phyloP scores from a whole-genome alignment of 345 rosid species.

The Balakata baccata region DNA sequence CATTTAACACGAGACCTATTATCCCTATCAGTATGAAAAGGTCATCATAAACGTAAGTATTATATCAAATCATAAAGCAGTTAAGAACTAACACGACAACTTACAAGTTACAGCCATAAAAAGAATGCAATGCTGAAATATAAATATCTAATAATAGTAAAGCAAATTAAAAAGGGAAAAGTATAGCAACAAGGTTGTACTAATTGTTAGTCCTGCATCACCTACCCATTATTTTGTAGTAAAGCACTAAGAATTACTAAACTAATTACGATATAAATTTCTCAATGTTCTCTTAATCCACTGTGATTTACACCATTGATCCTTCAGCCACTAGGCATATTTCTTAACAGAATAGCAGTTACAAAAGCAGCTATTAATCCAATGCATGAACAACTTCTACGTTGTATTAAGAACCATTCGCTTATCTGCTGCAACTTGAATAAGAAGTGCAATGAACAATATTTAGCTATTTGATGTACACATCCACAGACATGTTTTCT shows the following conservation, averaged over 20 bases:
- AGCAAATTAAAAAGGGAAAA: not conserved
- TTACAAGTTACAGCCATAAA: not conserved
- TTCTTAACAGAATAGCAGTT: not conserved
- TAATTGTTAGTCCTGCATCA: not conserved
- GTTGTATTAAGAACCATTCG: not conserved
- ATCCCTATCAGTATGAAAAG: constrained; percentile 17
- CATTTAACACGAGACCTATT: constrained; percentile 70
- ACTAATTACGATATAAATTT: not conserved
- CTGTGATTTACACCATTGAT: not conserved
- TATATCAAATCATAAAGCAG: not conserved
- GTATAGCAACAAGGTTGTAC: not conserved
- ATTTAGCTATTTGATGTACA: not conserved
- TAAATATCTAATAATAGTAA: not conserved
- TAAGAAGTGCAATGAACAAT: not conserved
- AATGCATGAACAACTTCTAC: not conserved
- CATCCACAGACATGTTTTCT: not conserved
- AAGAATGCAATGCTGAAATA: not conserved
- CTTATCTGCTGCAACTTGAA: not conserved
- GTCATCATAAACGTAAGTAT: not conserved
- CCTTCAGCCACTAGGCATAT: not conserved
- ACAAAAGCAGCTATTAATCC: not conserved
- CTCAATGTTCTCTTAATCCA: not conserved
- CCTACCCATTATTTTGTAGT: not conserved
- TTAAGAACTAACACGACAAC: not conserved
- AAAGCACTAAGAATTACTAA: not conserved